Percentiles rank a stretch among this genome's conserved stretches.
These are phyloP conservation scores for Eucalyptus caleyi DNA, from an alignment of 345 rosid genomes.

Conservation along the genomic window DNA sequence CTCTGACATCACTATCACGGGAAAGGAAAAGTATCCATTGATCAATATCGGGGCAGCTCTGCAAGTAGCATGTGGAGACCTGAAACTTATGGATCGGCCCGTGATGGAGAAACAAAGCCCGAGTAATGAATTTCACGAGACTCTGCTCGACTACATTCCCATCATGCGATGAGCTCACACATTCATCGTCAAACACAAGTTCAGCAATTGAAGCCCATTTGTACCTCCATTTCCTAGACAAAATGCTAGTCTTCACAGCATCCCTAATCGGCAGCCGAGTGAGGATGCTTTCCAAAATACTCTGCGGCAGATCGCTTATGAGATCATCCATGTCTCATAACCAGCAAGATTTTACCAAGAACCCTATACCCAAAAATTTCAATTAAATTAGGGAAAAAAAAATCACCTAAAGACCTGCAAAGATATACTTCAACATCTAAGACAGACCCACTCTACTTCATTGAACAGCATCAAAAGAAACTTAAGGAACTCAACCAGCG, in stretches of 20 bases:
- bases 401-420: neutral
- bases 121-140: conserved; percentile 52
- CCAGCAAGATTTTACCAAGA: conserved; percentile 17
- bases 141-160: conserved; percentile 13
- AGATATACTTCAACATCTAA: neutral
- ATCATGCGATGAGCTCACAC: conserved; percentile 20
- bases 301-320: conserved; percentile 72
- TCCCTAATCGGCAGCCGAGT: conserved; percentile 53
- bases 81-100: conserved; percentile 89
- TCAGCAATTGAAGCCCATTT: conserved; percentile 57
- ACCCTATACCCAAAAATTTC: neutral
- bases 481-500: neutral
- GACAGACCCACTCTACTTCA: neutral
- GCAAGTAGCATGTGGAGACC: conserved; percentile 47
- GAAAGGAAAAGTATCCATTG: conserved; percentile 96
- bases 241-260: conserved; percentile 63
- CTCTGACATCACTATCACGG: conserved; percentile 51
- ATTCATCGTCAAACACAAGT: conserved; percentile 69
- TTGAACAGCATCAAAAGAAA: neutral
- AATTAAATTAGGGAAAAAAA: neutral
- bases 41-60: conserved; percentile 65
- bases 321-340: conserved; percentile 18
- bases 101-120: conserved; percentile 68
- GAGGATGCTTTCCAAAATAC: conserved; percentile 69
- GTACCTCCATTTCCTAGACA: conserved; percentile 82